A percentile compares a stretch with the other conserved stretches of the same genome.
Conservation (phyloP, 148 eudicot genomes). For the Amaranthus palmeri region DNA sequence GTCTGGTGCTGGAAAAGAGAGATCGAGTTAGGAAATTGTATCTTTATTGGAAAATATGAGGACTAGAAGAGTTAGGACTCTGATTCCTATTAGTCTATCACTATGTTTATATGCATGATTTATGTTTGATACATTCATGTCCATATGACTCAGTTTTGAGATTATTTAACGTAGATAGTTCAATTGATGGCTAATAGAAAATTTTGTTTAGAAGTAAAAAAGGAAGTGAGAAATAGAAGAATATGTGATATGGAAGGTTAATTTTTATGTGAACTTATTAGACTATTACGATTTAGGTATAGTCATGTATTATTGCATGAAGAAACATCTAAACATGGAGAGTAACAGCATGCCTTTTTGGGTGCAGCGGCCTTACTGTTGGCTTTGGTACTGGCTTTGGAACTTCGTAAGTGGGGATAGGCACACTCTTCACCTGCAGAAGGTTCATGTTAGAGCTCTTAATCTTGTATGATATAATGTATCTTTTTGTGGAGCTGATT, state of each 20-base stretch:
- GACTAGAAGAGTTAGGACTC: slow-evolving; percentile 1
- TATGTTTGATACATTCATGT: not conserved
- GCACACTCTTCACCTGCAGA: slow-evolving; percentile 51
- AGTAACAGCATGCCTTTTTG: slow-evolving; percentile 40
- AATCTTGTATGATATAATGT: not conserved
- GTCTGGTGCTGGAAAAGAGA: slow-evolving; percentile 33
- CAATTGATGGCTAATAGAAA: not conserved
- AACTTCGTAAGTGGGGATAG: slow-evolving; percentile 36
- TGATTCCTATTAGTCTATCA: not conserved
- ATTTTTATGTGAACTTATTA: not conserved
- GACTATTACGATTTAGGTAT: not conserved
- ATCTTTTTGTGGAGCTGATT: slow-evolving; percentile 7
- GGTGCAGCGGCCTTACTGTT: slow-evolving; percentile 39
- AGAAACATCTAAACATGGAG: slow-evolving; percentile 13
- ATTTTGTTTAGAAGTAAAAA: not conserved
- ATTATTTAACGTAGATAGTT: not conserved
- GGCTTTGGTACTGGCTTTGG: slow-evolving; percentile 41
- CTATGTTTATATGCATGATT: not conserved
- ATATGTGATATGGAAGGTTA: not conserved
- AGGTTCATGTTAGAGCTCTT: slow-evolving; percentile 22
- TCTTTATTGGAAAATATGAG: not conserved
- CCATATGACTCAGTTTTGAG: not conserved
- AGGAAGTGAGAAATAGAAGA: not conserved
- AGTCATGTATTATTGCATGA: not conserved
- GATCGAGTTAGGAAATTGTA: slow-evolving; percentile 15